Base-by-base conservation (phyloP, 805 yeast genomes). In the Wickerhamomyces sydowiorum region DNA sequence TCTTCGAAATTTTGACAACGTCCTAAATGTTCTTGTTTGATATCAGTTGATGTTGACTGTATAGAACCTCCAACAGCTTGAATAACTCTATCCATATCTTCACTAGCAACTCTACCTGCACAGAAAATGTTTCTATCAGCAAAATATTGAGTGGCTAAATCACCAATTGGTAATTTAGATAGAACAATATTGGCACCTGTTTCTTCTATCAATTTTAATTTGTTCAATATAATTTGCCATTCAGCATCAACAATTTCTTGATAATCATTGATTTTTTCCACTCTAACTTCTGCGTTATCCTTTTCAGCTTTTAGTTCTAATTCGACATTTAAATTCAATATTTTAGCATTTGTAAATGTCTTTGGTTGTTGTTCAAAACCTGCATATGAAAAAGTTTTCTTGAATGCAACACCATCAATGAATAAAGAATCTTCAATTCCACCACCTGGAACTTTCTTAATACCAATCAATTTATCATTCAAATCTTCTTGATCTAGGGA, bases 341-440 rank as follows among this genome's bases (percentile, higher is more conserved):
- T 79, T 64, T 82, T 86, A 37, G 99, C 96, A 62, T 86, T 72
- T 17, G 56, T 55, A 61, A 93, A 88, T 40, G 62, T 66, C 65
- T 93, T 93, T 39, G 99, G 99, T 66, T 93, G 99, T 70, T 93
- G 99, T 66, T 93, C 99, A 62, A 93, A 93, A 3, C 99, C 99
- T 37, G 99, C 99, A 57, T 93, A 93, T 21, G 97, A 84, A 57
- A 93, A 93, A 0, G 99, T 90, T 70, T 93, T 93, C 60, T 93
- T 88, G 67, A 93, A 93, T 3, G 97, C 99, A 46, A 93, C 98
- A 60, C 99, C 99, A 53, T 86, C 78, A 40, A 93, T 78, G 53
- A 89, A 86, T 47, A 80, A 59, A 10, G 97, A 85, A 56, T 93
- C 98, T 61, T 91, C 96, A 80, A 93, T 84, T 38, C 90, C 86